phyloP scores from a whole-genome alignment of 371 early-diverging fungal species.

The Capillidium heterosporum region DNA sequence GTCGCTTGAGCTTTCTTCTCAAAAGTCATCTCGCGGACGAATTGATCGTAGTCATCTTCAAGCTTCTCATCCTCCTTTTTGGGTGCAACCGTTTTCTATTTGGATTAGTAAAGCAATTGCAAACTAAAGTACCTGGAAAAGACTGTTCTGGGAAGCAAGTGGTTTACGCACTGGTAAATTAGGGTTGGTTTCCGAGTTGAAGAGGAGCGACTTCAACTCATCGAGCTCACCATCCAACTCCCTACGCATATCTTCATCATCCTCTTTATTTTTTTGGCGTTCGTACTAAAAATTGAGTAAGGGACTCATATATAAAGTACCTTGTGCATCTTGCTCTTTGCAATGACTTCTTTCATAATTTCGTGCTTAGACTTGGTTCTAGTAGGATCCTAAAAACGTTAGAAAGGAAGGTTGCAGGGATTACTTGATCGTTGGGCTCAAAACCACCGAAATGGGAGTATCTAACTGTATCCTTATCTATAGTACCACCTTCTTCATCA shows the following conservation, averaged over 20 bases:
- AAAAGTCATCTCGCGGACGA: constrained; percentile 54
- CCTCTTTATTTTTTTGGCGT: constrained; percentile 20
- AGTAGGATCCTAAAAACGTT: constrained; percentile 8
- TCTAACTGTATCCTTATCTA: constrained; percentile 48
- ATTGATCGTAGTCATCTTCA: constrained; percentile 47
- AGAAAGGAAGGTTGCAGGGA: not conserved
- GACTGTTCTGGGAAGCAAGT: constrained; percentile 20
- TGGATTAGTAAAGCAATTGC: not conserved
- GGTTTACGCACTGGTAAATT: constrained; percentile 16
- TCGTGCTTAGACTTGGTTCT: constrained; percentile 63
- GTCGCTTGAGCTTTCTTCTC: constrained; percentile 76
- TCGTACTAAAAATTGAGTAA: constrained; percentile 20
- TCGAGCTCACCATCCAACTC: constrained; percentile 79
- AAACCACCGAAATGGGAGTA: constrained; percentile 82
- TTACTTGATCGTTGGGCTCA: constrained; percentile 15
- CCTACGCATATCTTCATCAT: constrained; percentile 19
- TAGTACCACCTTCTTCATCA: constrained; percentile 39
- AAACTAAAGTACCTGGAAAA: constrained; percentile 9
- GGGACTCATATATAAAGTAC: not conserved
- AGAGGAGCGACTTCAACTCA: constrained; percentile 51
- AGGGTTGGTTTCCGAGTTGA: constrained; percentile 14
- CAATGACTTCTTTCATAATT: constrained; percentile 91
- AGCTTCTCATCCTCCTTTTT: constrained; percentile 14
- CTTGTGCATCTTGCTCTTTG: constrained; percentile 79
- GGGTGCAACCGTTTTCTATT: constrained; percentile 11